Evolutionary conservation across 192 early-diverging fungal genomes (phyloP).

Genomic region (Backusella circina): DNA sequence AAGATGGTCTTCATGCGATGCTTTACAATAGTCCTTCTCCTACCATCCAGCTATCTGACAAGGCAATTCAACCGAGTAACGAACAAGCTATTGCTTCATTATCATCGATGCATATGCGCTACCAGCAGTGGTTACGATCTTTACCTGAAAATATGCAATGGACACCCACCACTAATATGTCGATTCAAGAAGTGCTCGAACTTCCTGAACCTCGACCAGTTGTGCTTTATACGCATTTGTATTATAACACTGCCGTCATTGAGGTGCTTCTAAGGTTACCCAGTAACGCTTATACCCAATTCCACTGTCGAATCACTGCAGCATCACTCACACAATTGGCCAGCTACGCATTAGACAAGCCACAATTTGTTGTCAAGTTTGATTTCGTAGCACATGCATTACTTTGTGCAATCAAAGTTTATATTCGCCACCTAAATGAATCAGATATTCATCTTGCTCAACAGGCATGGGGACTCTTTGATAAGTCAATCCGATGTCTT

Average conservation of each 20-base stretch:
- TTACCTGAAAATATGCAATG: neutral
- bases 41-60: neutral
- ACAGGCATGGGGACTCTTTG: slow-evolving; percentile 7
- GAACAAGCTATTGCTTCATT: neutral
- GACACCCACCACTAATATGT: neutral
- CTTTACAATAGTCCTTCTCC: neutral
- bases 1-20: slow-evolving; percentile 2
- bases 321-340: slow-evolving; percentile 1
- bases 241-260: neutral
- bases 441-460: neutral
- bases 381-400: slow-evolving; percentile 1
- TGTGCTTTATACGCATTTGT: neutral
- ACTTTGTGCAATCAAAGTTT: neutral
- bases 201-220: neutral
- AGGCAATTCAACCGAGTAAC: neutral
- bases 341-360: neutral
- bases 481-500: neutral
- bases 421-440: neutral
- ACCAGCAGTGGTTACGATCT: neutral
- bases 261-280: neutral
- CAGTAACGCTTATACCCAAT: neutral
- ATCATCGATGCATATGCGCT: neutral
- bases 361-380: slow-evolving; percentile 3
- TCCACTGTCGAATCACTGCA: neutral
- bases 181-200: neutral